Evolutionary conservation across 805 yeast species (phyloP).

Genomic region (Monosporozyma aerobia): DNA sequence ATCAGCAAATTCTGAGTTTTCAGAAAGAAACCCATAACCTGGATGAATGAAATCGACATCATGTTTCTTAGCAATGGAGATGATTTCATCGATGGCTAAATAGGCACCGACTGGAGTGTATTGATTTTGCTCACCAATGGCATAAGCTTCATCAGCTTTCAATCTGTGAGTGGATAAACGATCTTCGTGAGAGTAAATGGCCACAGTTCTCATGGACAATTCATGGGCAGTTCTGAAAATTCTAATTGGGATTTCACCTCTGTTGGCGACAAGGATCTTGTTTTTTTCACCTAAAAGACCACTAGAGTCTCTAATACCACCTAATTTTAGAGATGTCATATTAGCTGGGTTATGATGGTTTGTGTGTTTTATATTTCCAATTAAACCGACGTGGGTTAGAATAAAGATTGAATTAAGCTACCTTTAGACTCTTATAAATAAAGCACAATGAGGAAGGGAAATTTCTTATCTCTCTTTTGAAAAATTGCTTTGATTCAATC

Average conservation of each 20-base stretch:
- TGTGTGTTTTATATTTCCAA: neutral
- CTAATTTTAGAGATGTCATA: conserved; percentile 12
- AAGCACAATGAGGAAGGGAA: neutral
- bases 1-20: conserved; percentile 86
- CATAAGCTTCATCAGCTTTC: conserved; percentile 90
- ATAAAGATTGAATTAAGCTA: neutral
- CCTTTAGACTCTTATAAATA: neutral
- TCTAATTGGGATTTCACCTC: conserved; percentile 80
- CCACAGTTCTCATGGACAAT: conserved; percentile 92
- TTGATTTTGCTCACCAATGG: conserved; percentile 81
- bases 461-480: neutral
- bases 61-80: conserved; percentile 71
- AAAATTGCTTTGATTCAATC: neutral
- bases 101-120: conserved; percentile 94
- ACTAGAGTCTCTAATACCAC: conserved; percentile 28
- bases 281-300: conserved; percentile 33
- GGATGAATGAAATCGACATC: conserved; percentile 84
- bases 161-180: conserved; percentile 88
- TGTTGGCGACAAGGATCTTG: conserved; percentile 70
- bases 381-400: neutral
- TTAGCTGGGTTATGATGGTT: neutral
- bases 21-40: conserved; percentile 85
- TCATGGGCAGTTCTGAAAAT: conserved; percentile 97
- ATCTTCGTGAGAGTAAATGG: conserved; percentile 94
- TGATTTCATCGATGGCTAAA: conserved; percentile 89